A percentile compares a stretch with the other conserved stretches of the same genome.
Evolutionary conservation across 805 yeast genomes (phyloP).

Genomic region (Saturnispora bothae): DNA sequence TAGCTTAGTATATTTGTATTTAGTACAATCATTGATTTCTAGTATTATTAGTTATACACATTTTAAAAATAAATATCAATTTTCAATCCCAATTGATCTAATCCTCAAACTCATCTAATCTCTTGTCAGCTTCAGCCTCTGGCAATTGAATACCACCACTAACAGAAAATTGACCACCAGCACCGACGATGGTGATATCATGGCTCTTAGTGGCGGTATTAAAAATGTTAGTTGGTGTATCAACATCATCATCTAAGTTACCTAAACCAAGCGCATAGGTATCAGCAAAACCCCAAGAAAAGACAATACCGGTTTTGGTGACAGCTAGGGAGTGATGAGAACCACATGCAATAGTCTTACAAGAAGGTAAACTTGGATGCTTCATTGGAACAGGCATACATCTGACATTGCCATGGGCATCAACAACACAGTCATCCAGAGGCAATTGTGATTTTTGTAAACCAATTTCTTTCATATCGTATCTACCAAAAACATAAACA

Average conservation of each 20-base stretch:
- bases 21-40: no score
- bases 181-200: constrained; percentile 64
- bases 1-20: no score
- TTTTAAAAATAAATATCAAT: not conserved
- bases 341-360: constrained; percentile 63
- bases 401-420: constrained; percentile 70
- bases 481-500: constrained; percentile 79
- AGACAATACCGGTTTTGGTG: constrained; percentile 72
- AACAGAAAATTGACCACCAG: constrained; percentile 94
- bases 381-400: constrained; percentile 80
- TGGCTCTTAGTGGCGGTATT: constrained; percentile 88
- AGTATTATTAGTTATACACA: not conserved
- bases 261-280: constrained; percentile 96
- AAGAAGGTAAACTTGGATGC: constrained; percentile 45
- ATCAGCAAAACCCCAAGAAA: constrained; percentile 97
- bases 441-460: constrained; percentile 59
- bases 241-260: constrained; percentile 72
- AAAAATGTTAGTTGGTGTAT: constrained; percentile 75
- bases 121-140: constrained; percentile 41
- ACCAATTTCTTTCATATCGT: constrained; percentile 91
- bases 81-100: not conserved
- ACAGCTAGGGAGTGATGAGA: constrained; percentile 89
- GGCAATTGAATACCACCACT: constrained; percentile 65
- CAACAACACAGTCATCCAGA: constrained; percentile 54
- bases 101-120: constrained; percentile 42